A percentile compares a stretch with the other conserved stretches of the same genome.
Evolutionary conservation across 768 basidiomycete genomes (phyloP).

Genomic region (Phlebiopsis gigantea): DNA sequence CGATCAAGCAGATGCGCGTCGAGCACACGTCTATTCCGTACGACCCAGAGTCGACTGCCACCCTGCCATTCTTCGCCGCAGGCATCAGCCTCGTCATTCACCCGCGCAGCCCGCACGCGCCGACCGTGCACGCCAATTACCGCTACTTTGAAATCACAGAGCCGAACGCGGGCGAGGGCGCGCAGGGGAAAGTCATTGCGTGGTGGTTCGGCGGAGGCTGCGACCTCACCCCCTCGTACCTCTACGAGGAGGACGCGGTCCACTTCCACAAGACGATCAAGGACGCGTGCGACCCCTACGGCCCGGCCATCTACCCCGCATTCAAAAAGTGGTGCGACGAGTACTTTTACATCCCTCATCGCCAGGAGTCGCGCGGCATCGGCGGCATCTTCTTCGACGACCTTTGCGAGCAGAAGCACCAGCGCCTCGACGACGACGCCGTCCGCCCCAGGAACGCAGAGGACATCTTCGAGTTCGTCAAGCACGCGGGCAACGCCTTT

Average conservation of each 20-base stretch:
- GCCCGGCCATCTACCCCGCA: constrained; percentile 57
- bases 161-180: constrained; percentile 27
- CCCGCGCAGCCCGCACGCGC: constrained; percentile 88
- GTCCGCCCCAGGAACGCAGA: constrained; percentile 51
- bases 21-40: constrained; percentile 76
- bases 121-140: constrained; percentile 94
- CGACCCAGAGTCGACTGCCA: constrained; percentile 46
- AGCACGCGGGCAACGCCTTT: constrained; percentile 72
- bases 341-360: constrained; percentile 92
- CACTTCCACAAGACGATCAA: constrained; percentile 86
- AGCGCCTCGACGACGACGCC: constrained; percentile 45
- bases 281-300: constrained; percentile 69
- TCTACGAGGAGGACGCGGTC: constrained; percentile 78
- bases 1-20: constrained; percentile 91
- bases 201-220: constrained; percentile 99
- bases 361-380: constrained; percentile 79
- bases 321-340: constrained; percentile 98
- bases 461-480: constrained; percentile 74
- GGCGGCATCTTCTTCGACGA: constrained; percentile 99
- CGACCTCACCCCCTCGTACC: constrained; percentile 91
- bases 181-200: constrained; percentile 55
- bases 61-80: constrained; percentile 89
- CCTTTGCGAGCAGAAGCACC: constrained; percentile 60
- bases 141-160: constrained; percentile 94
- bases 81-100: constrained; percentile 93